Evolutionary conservation across 2,329 filamentous ascomycete genomes (phyloP), one percentile per base, ranked within the genome.

Genomic region (Pseudofabraea citricarpa): DNA sequence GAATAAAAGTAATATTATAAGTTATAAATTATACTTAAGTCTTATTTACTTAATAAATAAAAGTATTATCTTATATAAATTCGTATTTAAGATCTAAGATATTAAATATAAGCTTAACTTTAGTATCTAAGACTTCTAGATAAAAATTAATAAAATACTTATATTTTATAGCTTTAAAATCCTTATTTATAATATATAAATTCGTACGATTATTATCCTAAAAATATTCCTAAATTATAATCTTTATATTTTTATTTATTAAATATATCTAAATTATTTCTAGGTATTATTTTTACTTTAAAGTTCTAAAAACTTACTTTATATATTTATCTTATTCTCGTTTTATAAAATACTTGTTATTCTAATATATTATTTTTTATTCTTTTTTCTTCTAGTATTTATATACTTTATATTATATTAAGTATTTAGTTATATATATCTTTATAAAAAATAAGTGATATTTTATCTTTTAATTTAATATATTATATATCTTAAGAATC

Each of bases 121-220:
- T 29, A 7, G 39, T 18, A 6, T 41, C 19, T 33, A 41, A 41
- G 6, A 41, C 39, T 29, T 41, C 18, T 4, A 41, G 19, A 20
- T 41, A 41, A 9, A 13, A 32, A 4, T 8, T 22, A 6, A 29
- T 20, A 4, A 29, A 41, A 21, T 41, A 41, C 39, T 20, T 20
- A 41, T 41, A 19, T 29, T 33, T 41, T 20, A 10, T 21, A 16
- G 5, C 3, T 18, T 21, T 22, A 33, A 32, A 41, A 33, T 33
- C 27, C 15, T 22, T 20, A 36, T 46, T 35, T 40, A 46, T 46
- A 36, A 46, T 42, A 46, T 46, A 46, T 8, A 46, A 16, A 8
- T 16, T 8, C 18, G 24, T 38, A 15, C 35, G 27, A 12, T 40
- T n/a, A 24, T 6, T 18, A 29, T 46, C 33, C 39, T 35, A 46